phyloP scores from a whole-genome alignment of 1,139 yeast species.

The Geotrichum phurueaensis region DNA sequence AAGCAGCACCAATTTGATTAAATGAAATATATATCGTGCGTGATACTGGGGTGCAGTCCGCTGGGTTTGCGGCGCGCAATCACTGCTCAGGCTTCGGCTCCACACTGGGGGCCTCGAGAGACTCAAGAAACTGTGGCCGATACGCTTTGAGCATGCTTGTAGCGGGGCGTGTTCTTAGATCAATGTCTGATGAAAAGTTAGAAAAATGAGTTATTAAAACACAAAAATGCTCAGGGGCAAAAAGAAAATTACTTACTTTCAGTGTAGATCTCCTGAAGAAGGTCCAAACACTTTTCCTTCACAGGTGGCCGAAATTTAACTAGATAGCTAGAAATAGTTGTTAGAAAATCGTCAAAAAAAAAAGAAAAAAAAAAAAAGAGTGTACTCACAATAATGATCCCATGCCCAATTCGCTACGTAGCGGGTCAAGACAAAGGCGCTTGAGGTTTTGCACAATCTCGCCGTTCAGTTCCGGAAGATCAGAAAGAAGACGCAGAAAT shows the following conservation, averaged over 20 bases:
- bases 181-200: slow-evolving; percentile 7
- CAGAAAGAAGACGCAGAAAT: slow-evolving; percentile 77
- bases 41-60: background rate
- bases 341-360: background rate
- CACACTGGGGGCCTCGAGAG: background rate
- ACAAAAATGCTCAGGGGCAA: background rate
- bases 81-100: background rate
- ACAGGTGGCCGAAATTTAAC: slow-evolving; percentile 90
- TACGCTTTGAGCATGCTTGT: slow-evolving; percentile 12
- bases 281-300: slow-evolving; percentile 55
- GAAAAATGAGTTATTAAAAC: background rate
- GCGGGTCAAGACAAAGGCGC: slow-evolving; percentile 81
- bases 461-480: slow-evolving; percentile 67
- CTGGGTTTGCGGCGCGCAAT: background rate
- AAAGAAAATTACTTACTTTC: slow-evolving; percentile 22
- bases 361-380: background rate
- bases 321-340: slow-evolving; percentile 58
- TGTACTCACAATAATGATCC: slow-evolving; percentile 40
- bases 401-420: slow-evolving; percentile 57
- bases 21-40: background rate
- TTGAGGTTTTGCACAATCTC: slow-evolving; percentile 58
- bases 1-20: background rate
- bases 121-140: slow-evolving; percentile 16
- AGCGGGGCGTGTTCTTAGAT: slow-evolving; percentile 13
- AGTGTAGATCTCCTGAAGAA: slow-evolving; percentile 53